phyloP scores from a whole-genome alignment of 1,284 basidiomycete species.

The Microbotryomycetes sp. region DNA sequence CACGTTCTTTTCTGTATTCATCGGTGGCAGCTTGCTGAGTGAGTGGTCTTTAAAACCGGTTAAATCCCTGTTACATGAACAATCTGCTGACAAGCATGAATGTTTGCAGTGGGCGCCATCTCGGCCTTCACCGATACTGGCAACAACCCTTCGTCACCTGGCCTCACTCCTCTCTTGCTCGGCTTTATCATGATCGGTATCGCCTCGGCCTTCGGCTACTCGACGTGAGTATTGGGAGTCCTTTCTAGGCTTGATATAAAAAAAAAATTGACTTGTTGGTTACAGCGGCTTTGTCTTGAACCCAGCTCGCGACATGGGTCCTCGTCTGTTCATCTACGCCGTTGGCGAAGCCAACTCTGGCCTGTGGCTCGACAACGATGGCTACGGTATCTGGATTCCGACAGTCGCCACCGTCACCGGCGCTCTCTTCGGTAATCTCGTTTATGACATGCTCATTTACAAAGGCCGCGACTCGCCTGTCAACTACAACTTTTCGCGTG shows the following conservation, averaged over 20 bases:
- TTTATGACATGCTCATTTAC: slow-evolving; percentile 41
- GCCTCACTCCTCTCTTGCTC: slow-evolving; percentile 10
- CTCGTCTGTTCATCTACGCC: slow-evolving; percentile 51
- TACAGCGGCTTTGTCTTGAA: slow-evolving; percentile 58
- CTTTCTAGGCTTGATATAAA: neutral
- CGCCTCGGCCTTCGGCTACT: slow-evolving; percentile 4
- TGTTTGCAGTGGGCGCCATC: slow-evolving; percentile 8
- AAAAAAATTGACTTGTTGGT: slow-evolving; percentile 45
- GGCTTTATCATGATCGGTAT: slow-evolving; percentile 12
- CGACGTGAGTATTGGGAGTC: slow-evolving; percentile 4
- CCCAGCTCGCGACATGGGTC: slow-evolving; percentile 59
- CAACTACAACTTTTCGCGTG: neutral
- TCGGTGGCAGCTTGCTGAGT: slow-evolving; percentile 3
- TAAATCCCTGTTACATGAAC: no score
- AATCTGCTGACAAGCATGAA: no score
- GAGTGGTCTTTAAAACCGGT: no score
- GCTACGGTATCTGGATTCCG: slow-evolving; percentile 6
- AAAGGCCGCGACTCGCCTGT: slow-evolving; percentile 37
- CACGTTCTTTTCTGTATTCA: slow-evolving; percentile 10
- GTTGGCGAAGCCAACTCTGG: neutral
- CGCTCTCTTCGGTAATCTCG: slow-evolving; percentile 37
- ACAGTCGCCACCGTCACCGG: slow-evolving; percentile 35
- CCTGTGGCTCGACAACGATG: slow-evolving; percentile 3
- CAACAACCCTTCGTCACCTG: slow-evolving; percentile 11
- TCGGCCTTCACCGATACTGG: slow-evolving; percentile 5